Evolutionary conservation across 768 basidiomycete genomes (phyloP).

Genomic region (Tylopilus balloui): DNA sequence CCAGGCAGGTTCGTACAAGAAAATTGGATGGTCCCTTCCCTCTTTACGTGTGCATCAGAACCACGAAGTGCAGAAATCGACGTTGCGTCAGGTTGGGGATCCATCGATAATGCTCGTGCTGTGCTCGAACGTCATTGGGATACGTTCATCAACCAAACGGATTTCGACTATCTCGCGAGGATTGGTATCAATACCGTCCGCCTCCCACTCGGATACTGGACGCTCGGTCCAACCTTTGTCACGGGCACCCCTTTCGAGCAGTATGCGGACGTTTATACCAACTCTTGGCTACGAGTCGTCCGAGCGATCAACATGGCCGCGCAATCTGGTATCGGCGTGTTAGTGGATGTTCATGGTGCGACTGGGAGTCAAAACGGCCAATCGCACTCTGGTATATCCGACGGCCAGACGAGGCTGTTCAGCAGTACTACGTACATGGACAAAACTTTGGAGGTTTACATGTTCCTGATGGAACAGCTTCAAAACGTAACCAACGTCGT

Average conservation of each 20-base stretch:
- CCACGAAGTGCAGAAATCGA: constrained; percentile 54
- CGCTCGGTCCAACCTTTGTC: constrained; percentile 25
- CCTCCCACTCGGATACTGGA: constrained; percentile 59
- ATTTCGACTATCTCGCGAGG: constrained; percentile 58
- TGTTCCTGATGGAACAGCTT: constrained; percentile 29
- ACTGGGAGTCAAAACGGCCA: constrained; percentile 46
- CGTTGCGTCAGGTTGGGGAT: constrained; percentile 53
- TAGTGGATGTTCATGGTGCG: constrained; percentile 53
- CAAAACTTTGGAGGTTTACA: constrained; percentile 41
- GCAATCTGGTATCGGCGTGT: constrained; percentile 41
- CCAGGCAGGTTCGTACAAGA: constrained; percentile 62
- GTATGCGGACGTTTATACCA: constrained; percentile 40
- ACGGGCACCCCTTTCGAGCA: constrained; percentile 37
- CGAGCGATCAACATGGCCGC: constrained; percentile 42
- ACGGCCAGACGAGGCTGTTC: constrained; percentile 39
- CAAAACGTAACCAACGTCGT: constrained; percentile 47
- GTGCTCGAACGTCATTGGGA: constrained; percentile 74
- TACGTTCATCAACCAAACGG: constrained; percentile 58
- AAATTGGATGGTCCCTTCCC: constrained; percentile 67
- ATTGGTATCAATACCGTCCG: constrained; percentile 60
- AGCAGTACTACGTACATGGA: constrained; percentile 31
- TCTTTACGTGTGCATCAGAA: constrained; percentile 56
- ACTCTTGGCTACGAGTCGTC: constrained; percentile 36
- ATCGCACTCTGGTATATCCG: constrained; percentile 34
- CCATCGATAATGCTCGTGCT: constrained; percentile 37